A percentile compares a stretch with the other conserved stretches of the same genome.
Evolutionary conservation across 2,329 filamentous ascomycete species (phyloP).

Genomic region (Aspergillus pseudoterreus): DNA sequence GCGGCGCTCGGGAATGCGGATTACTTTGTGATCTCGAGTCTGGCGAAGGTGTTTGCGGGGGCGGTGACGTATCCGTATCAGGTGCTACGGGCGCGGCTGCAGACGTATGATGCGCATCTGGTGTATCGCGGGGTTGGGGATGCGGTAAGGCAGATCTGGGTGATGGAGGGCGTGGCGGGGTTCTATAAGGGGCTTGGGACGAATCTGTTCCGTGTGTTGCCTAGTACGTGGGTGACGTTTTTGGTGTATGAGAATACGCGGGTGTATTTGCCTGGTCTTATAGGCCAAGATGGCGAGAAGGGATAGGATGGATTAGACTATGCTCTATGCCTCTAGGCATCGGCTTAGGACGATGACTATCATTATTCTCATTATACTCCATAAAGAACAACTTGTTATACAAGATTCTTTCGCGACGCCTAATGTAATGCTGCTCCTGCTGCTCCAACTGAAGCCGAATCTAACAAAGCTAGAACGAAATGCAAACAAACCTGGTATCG

Average conservation of each 20-base stretch:
- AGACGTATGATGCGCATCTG: slow-evolving; percentile 78
- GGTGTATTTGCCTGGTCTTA: slow-evolving; percentile 58
- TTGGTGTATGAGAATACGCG: slow-evolving; percentile 94
- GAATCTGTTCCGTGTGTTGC: slow-evolving; percentile 85
- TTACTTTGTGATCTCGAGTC: slow-evolving; percentile 73
- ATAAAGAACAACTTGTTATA: too few relatives aligned
- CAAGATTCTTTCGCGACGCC: too few relatives aligned
- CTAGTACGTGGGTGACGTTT: slow-evolving; percentile 94
- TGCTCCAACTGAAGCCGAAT: too few relatives aligned
- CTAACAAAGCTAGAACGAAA: too few relatives aligned
- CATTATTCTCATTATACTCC: too few relatives aligned
- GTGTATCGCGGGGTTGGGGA: slow-evolving; percentile 70
- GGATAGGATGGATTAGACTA: too few relatives aligned
- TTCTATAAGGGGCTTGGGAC: slow-evolving; percentile 92
- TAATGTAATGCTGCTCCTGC: too few relatives aligned
- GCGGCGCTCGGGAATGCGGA: slow-evolving; percentile 64
- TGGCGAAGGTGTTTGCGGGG: slow-evolving; percentile 85
- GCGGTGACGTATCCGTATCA: slow-evolving; percentile 92
- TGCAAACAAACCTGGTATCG: slow-evolving; percentile 16
- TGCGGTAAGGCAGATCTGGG: slow-evolving; percentile 70
- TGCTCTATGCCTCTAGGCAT: too few relatives aligned
- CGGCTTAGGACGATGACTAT: too few relatives aligned
- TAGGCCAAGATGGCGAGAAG: background rate
- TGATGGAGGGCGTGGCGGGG: slow-evolving; percentile 71
- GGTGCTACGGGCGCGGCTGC: slow-evolving; percentile 80